These are phyloP conservation scores for Boletus rex-veris DNA, from an alignment of 768 basidiomycete species.

Conservation along the genomic window DNA sequence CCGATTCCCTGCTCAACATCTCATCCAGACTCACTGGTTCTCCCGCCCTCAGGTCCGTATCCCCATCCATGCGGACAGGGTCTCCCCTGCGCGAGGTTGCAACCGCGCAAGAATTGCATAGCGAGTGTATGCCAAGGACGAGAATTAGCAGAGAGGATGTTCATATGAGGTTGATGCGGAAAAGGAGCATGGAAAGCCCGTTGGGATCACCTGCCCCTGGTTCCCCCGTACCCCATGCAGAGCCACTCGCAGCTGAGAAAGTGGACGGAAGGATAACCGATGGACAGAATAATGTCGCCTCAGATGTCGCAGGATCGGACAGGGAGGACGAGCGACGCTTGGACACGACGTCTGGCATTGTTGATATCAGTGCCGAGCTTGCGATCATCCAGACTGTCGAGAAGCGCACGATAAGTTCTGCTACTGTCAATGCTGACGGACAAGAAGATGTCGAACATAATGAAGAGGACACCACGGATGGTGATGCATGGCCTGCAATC, in stretches of 20 bases:
- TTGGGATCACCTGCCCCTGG: conserved; percentile 20
- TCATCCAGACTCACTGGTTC: conserved; percentile 18
- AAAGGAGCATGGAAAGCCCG: conserved; percentile 44
- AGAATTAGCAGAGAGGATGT: conserved; percentile 56
- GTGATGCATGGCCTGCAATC: background rate
- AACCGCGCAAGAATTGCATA: conserved; percentile 20
- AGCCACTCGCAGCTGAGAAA: background rate
- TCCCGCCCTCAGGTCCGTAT: conserved; percentile 17
- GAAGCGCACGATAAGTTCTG: conserved; percentile 33
- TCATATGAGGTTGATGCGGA: conserved; percentile 44
- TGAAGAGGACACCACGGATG: background rate
- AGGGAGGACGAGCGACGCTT: conserved; percentile 34
- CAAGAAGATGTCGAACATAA: background rate
- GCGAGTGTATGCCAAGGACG: conserved; percentile 29
- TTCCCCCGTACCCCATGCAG: conserved; percentile 6
- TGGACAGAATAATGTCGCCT: background rate
- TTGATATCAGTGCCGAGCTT: conserved; percentile 44
- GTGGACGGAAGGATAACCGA: background rate
- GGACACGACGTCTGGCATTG: conserved; percentile 36
- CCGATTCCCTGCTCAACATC: conserved; percentile 23
- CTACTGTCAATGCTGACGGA: background rate
- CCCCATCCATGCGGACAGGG: conserved; percentile 22
- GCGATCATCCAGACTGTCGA: conserved; percentile 50
- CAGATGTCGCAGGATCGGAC: conserved; percentile 5
- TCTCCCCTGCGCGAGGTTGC: conserved; percentile 27